These are phyloP conservation scores for Zygosaccharomyces lentus DNA, from an alignment of 805 yeast genomes.

Conservation along the genomic window DNA sequence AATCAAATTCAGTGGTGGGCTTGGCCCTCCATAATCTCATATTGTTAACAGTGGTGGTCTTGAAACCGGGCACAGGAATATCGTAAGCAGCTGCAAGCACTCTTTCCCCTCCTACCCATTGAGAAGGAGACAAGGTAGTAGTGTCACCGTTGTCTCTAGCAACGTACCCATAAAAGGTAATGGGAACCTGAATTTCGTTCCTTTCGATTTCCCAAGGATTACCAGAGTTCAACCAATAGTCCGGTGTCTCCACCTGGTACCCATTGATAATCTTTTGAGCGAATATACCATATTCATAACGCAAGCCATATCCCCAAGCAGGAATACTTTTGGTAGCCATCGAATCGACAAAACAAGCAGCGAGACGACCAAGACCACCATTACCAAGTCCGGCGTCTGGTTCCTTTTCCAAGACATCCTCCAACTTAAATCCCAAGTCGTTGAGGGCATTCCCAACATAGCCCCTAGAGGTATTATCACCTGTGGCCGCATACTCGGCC, in stretches of 20 bases:
- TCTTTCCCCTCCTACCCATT: constrained; percentile 88
- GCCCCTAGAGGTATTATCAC: constrained; percentile 40
- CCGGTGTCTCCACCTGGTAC: constrained; percentile 91
- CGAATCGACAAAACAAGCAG: constrained; percentile 91
- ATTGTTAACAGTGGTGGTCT: constrained; percentile 78
- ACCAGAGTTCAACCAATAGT: constrained; percentile 83
- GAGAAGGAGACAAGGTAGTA: constrained; percentile 51
- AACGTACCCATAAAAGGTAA: constrained; percentile 83
- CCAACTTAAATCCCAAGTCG: constrained; percentile 82
- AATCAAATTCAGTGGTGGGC: constrained; percentile 89
- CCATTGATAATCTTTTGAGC: constrained; percentile 87
- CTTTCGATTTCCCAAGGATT: constrained; percentile 95
- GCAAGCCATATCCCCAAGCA: constrained; percentile 95
- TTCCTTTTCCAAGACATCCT: constrained; percentile 79
- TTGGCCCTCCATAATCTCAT: constrained; percentile 85
- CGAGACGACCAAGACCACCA: constrained; percentile 92
- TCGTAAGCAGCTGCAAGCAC: constrained; percentile 88
- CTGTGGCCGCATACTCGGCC: constrained; percentile 8
- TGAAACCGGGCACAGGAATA: constrained; percentile 88
- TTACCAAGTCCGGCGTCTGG: constrained; percentile 95
- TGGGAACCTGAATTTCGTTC: constrained; percentile 80
- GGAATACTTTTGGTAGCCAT: constrained; percentile 80
- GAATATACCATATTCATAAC: constrained; percentile 91
- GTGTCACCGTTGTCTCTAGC: constrained; percentile 46
- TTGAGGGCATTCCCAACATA: constrained; percentile 51